Base-by-base conservation (phyloP, 805 yeast genomes). In the Ogataea trehaloabstinens region DNA sequence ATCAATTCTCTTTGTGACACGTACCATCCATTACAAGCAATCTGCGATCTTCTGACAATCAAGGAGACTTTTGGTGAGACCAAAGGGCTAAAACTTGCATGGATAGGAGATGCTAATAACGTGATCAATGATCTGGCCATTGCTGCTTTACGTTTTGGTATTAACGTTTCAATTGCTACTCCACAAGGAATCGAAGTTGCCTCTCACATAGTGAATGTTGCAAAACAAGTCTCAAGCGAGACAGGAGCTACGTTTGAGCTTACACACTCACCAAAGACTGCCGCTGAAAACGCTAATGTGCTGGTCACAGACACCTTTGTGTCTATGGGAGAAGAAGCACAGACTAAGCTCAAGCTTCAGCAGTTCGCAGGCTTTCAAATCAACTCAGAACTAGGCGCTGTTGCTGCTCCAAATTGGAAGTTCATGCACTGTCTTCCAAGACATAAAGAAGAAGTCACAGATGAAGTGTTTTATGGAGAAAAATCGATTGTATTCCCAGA, bases 371-470 rank as follows among this genome's bases (percentile, higher is more conserved):
- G 95, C 1, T 93, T 82, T 73, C 96, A 88, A 67, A 82, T 93
- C 42, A 80, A 88, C 27, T 61, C 69, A 13, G 80, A 79, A 22
- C 68, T 90, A 68, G 76, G 85, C 19, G 56, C 67, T 11, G 85
- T 86, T 5, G 76, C 74, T 31, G 83, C 85, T 31, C 72, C 68
- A 13, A 65, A 76, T 57, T 91, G 91, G 85, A 87, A 80, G 61
- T 93, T 93, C 66, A 90, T 93, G 98, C 99, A 93, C 63, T 93
- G 99, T 64, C 72, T 93, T 51, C 99, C 99, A 48, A 82, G 99
- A 66, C 96, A 93, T 53, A 75, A 78, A 19, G 96, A 90, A 62
- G 99, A 93, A 65, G 99, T 93, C 25, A 75, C 80, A 27, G 99
- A 93, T 61, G 95, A 85, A 31, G 93, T 93, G 2, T 93, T 93